Base-by-base conservation (phyloP, 2,329 filamentous ascomycete species). In the Fulvia fulva region DNA sequence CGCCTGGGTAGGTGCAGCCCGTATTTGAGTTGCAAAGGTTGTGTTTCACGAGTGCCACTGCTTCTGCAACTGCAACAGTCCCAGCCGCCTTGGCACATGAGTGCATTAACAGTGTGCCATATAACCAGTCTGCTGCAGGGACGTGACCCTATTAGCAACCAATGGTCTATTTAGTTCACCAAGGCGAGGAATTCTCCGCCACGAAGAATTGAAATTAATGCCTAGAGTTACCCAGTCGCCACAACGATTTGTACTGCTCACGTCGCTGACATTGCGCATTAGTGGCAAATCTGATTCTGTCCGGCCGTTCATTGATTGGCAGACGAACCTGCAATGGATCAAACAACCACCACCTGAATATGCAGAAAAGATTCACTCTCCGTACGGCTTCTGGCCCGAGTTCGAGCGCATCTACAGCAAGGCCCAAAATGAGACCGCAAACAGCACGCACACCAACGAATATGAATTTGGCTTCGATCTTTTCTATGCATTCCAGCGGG, bases 401-500 rank as follows among this genome's bases (percentile, higher is more conserved):
- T 70, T 76, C 14, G 71, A 75, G 21, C 63, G 69, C 2, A 77
- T 80, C 50, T 71, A 73, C 53, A 58, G 59, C 5, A 76, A 77
- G 34, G 71, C 76, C 1, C 12, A 23, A 9, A 47, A 25, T 5
- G 44, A 47, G 19, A 23, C 21, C 6, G 65, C 69, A n/a, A 64
- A 62, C 53, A 72, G 67, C 34, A 56, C 60, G 7, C 79, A 77
- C 57, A 63, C 62, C 11, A 77, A 73, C 37, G 77, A 80, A 56
- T 78, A 75, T 51, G 71, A 74, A 19, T 80, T 80, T 60, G 77
- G 77, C 9, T 76, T 69, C 61, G 81, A 82, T 26, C 74, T 89
- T 2, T 80, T 81, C 57, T 71, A 77, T 34, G 71, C 83, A 7
- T 75, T 85, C 34, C 76, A 77, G 23, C 76, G 75, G 1, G 81